phyloP scores from a whole-genome alignment of 2,329 filamentous ascomycete genomes.

The Penicillium sp. region DNA sequence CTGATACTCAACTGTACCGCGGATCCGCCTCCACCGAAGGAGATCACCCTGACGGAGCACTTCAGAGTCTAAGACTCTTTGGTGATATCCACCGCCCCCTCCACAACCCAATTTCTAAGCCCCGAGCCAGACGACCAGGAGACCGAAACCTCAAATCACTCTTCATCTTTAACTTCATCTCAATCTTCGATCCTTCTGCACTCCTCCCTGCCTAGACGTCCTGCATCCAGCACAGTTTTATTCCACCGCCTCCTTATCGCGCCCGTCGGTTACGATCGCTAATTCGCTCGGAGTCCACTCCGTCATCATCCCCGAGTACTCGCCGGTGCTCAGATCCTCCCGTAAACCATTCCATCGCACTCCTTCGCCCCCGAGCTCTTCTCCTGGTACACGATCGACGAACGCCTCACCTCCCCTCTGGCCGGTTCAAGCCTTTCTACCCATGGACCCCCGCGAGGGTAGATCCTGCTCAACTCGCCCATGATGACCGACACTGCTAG shows the following conservation, averaged over 20 bases:
- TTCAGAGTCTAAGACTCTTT: neutral
- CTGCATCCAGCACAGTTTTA: neutral
- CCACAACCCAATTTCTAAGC: neutral
- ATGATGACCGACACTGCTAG: constrained; percentile 22
- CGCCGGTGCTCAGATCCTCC: constrained; percentile 7
- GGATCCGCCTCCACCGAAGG: constrained; percentile 27
- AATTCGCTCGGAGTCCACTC: neutral
- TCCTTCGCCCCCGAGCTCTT: neutral
- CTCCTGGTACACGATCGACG: neutral
- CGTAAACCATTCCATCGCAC: neutral
- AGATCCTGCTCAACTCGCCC: constrained; percentile 8
- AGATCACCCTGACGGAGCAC: constrained; percentile 16
- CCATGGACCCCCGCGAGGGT: constrained; percentile 22
- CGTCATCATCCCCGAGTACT: neutral
- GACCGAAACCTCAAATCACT: too few species aligned
- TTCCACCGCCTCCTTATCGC: neutral
- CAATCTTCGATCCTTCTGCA: neutral
- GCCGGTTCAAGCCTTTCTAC: neutral
- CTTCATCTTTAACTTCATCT: neutral
- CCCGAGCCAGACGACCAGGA: neutral
- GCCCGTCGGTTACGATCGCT: neutral
- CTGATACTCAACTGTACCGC: constrained; percentile 14
- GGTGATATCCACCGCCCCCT: constrained; percentile 7
- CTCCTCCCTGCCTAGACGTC: neutral
- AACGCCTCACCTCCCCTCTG: neutral